A percentile compares a stretch with the other conserved stretches of the same genome.
phyloP scores from a whole-genome alignment of 768 basidiomycete genomes.

The Cantharellus anzutake region DNA sequence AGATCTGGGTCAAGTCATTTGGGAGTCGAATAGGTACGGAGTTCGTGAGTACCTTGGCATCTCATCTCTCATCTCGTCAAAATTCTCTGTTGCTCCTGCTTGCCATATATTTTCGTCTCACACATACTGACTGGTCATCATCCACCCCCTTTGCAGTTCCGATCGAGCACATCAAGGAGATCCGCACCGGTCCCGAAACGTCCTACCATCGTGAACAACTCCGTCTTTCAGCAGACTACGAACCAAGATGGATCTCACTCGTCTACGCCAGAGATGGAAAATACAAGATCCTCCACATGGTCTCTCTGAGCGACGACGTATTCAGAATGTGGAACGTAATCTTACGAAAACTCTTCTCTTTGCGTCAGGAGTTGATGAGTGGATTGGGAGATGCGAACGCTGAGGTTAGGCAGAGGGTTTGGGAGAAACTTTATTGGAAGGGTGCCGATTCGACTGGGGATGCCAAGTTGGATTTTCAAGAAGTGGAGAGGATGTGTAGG shows the following conservation, averaged over 20 bases:
- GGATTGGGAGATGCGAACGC: slow-evolving; percentile 30
- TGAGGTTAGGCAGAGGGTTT: slow-evolving; percentile 45
- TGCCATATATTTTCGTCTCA: neutral
- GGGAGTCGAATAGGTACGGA: slow-evolving; percentile 51
- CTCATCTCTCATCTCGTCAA: neutral
- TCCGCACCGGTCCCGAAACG: slow-evolving; percentile 54
- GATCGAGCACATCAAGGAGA: slow-evolving; percentile 73
- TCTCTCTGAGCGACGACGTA: slow-evolving; percentile 47
- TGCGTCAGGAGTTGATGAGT: slow-evolving; percentile 51
- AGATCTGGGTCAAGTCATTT: slow-evolving; percentile 64
- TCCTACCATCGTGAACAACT: slow-evolving; percentile 54
- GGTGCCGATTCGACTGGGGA: slow-evolving; percentile 43
- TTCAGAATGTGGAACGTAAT: slow-evolving; percentile 46
- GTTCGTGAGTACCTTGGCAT: slow-evolving; percentile 29
- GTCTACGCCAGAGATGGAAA: slow-evolving; percentile 58
- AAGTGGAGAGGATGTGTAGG: slow-evolving; percentile 51
- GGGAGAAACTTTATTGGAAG: slow-evolving; percentile 75
- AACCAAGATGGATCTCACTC: slow-evolving; percentile 55
- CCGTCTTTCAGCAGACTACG: slow-evolving; percentile 38
- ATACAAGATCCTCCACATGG: slow-evolving; percentile 75
- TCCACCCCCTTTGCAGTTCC: slow-evolving; percentile 32
- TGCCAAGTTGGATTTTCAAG: slow-evolving; percentile 44
- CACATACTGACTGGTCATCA: neutral
- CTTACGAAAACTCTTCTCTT: slow-evolving; percentile 39
- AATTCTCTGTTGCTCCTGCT: neutral